Evolutionary conservation across 2,329 filamentous ascomycete species (phyloP).

Genomic region (Acephala macrosclerotiorum): DNA sequence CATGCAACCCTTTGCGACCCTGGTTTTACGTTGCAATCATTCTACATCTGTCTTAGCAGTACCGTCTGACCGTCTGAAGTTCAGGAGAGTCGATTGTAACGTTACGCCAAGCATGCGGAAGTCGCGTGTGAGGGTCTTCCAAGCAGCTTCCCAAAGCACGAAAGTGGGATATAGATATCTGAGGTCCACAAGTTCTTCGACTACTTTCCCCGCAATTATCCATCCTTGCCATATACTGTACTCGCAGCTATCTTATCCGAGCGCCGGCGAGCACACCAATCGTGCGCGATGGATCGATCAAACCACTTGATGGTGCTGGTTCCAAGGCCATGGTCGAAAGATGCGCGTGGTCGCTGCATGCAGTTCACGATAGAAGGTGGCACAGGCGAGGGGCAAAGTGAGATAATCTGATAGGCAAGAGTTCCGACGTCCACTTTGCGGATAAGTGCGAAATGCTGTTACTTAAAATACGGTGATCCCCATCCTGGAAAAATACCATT

Average conservation of each 20-base stretch:
- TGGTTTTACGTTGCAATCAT: constrained; percentile 8
- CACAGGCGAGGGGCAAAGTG: not conserved
- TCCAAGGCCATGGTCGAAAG: constrained; percentile 9
- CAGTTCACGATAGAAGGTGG: not conserved
- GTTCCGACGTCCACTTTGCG: constrained; percentile 9
- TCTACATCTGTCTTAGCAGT: not conserved
- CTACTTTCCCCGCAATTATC: constrained; percentile 13
- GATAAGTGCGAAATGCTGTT: not conserved
- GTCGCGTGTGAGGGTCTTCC: not conserved
- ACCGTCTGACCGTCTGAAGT: not conserved
- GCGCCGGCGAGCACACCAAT: not conserved
- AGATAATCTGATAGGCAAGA: not conserved
- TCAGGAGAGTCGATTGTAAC: not conserved
- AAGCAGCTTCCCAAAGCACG: not conserved
- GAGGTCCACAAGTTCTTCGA: not conserved
- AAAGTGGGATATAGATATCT: not conserved
- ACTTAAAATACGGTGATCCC: constrained; percentile 6
- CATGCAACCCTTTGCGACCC: not conserved
- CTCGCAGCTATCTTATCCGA: constrained; percentile 1
- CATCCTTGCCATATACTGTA: not conserved
- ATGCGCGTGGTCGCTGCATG: not conserved
- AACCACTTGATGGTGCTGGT: constrained; percentile 3
- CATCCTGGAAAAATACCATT: not conserved
- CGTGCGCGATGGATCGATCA: not conserved
- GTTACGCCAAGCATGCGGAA: not conserved